A percentile compares a stretch with the other conserved stretches of the same genome.
Evolutionary conservation across 495 filamentous ascomycete genomes (phyloP).

Genomic region (Lasiosphaeriaceae sp.): DNA sequence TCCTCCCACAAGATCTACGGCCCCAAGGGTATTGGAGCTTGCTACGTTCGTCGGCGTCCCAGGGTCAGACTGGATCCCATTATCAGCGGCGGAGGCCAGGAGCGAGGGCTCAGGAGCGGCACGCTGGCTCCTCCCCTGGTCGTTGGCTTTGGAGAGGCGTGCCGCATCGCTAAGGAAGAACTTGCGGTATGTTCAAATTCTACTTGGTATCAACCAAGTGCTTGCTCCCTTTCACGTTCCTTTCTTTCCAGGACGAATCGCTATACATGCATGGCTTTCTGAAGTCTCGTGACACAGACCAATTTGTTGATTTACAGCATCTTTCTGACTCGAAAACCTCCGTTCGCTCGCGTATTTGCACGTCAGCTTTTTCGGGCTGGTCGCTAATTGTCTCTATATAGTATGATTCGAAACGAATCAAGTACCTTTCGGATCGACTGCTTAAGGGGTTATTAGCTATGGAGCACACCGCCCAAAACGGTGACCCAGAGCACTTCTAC

Average conservation of each 20-base stretch:
- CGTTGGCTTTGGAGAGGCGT: conserved; percentile 94
- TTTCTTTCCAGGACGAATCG: conserved; percentile 55
- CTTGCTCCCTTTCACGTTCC: neutral
- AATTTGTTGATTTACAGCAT: conserved; percentile 54
- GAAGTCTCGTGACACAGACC: conserved; percentile 45
- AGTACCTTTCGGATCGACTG: conserved; percentile 75
- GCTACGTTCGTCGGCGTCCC: conserved; percentile 87
- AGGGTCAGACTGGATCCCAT: conserved; percentile 92
- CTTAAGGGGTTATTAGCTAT: conserved; percentile 75
- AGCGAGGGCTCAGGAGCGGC: conserved; percentile 88
- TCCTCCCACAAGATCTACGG: conserved; percentile 99
- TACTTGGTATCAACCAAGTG: neutral
- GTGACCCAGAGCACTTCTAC: conserved; percentile 77
- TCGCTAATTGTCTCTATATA: conserved; percentile 34
- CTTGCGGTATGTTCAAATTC: conserved; percentile 63
- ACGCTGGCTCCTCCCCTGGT: conserved; percentile 85
- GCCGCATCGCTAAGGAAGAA: conserved; percentile 83
- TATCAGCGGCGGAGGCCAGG: conserved; percentile 94
- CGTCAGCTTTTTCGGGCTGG: neutral
- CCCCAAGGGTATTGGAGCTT: conserved; percentile 94
- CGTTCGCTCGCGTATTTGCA: no score
- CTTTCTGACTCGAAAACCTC: conserved; percentile 19
- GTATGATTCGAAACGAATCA: conserved; percentile 89
- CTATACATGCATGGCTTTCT: conserved; percentile 69
- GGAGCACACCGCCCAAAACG: conserved; percentile 91